These are phyloP conservation scores for Phytophthora uliginosa DNA, from an alignment of 352 stramenopile genomes.

Conservation along the genomic window DNA sequence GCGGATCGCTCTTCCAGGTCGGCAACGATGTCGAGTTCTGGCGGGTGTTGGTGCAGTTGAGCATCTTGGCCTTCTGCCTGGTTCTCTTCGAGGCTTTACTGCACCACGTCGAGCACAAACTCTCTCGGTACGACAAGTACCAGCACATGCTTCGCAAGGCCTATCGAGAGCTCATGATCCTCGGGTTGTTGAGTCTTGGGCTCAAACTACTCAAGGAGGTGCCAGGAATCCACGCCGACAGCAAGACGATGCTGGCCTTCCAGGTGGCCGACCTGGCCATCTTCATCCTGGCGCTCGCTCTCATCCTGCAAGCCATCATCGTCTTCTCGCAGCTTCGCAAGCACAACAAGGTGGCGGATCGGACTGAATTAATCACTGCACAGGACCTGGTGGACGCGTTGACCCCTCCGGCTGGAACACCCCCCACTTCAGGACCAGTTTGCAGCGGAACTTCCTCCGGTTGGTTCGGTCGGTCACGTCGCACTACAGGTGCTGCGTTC, in stretches of 20 bases:
- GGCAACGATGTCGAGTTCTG: conserved; percentile 64
- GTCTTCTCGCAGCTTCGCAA: conserved; percentile 54
- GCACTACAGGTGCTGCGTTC: neutral
- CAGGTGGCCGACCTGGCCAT: conserved; percentile 59
- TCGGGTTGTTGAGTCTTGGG: conserved; percentile 55
- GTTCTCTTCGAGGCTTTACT: conserved; percentile 53
- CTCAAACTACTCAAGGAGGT: conserved; percentile 61
- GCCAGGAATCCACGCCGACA: conserved; percentile 34
- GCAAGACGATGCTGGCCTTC: conserved; percentile 51
- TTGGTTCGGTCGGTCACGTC: conserved; percentile 11
- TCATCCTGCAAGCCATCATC: conserved; percentile 57
- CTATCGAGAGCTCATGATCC: conserved; percentile 68
- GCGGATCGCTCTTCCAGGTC: conserved; percentile 61
- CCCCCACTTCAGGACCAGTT: neutral
- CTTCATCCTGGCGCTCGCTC: conserved; percentile 59
- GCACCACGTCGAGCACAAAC: conserved; percentile 54
- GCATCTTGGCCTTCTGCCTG: conserved; percentile 55
- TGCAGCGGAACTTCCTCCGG: neutral
- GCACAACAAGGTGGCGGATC: conserved; percentile 47
- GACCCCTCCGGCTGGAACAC: conserved; percentile 1
- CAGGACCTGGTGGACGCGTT: conserved; percentile 41
- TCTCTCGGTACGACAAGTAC: conserved; percentile 63
- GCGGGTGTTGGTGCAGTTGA: conserved; percentile 55
- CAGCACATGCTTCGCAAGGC: conserved; percentile 70
- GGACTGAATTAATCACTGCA: conserved; percentile 50